Conservation (phyloP, 306 rosid species). For the Sophora flavescens region DNA sequence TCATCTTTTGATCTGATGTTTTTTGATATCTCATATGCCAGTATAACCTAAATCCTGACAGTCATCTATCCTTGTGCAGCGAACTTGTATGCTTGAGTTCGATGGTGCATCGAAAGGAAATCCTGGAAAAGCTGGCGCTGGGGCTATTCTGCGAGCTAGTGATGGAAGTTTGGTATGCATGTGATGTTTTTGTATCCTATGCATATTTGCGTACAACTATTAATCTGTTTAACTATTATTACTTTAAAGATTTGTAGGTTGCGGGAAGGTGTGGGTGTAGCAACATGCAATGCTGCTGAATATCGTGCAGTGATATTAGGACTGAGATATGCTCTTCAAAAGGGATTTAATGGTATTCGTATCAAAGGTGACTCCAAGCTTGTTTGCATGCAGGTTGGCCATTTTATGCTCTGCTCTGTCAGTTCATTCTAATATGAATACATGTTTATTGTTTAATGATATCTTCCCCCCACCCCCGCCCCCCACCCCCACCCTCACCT, state of each 20-base stretch:
- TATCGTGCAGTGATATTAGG: slow-evolving; percentile 92
- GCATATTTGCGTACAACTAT: slow-evolving; percentile 30
- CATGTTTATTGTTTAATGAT: neutral
- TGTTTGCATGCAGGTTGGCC: slow-evolving; percentile 92
- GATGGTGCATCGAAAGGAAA: slow-evolving; percentile 74
- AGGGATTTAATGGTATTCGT: slow-evolving; percentile 71
- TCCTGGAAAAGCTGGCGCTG: slow-evolving; percentile 76
- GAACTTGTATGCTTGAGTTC: slow-evolving; percentile 59
- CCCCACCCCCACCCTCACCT: neutral
- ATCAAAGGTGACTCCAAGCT: slow-evolving; percentile 94
- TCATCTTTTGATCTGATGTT: neutral
- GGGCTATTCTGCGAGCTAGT: slow-evolving; percentile 60
- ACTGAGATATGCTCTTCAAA: slow-evolving; percentile 81
- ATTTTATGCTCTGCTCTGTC: slow-evolving; percentile 22
- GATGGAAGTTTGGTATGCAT: slow-evolving; percentile 83
- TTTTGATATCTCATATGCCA: slow-evolving; percentile 2
- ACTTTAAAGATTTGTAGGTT: slow-evolving; percentile 74
- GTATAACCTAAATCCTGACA: slow-evolving; percentile 16
- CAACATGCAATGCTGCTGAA: slow-evolving; percentile 91
- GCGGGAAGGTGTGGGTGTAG: slow-evolving; percentile 84
- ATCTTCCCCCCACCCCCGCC: neutral
- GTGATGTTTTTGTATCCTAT: slow-evolving; percentile 29
- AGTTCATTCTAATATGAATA: slow-evolving; percentile 8
- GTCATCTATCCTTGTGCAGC: slow-evolving; percentile 45
- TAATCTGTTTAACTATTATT: slow-evolving; percentile 47